Evolutionary conservation across 345 rosid genomes (phyloP).

Genomic region (Eucalyptus polyanthemos): DNA sequence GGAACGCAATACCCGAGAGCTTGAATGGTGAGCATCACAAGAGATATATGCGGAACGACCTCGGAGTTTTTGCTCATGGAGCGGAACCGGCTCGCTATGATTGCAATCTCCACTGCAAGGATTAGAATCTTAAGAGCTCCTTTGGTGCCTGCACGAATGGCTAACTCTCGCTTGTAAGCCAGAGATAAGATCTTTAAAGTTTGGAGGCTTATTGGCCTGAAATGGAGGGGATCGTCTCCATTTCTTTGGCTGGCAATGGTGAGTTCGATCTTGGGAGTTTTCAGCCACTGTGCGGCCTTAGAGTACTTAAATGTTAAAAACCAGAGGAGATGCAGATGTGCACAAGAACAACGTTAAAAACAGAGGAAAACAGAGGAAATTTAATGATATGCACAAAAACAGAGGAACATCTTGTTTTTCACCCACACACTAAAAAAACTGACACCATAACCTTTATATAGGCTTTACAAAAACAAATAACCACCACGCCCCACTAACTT

Average conservation of each 20-base stretch:
- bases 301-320: neutral
- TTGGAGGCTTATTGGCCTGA: neutral
- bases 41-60: neutral
- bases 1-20: neutral
- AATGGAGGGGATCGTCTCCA: neutral
- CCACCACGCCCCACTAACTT: too few species aligned
- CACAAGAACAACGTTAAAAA: too few species aligned
- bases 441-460: too few species aligned
- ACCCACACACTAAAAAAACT: too few species aligned
- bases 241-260: neutral
- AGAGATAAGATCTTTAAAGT: neutral
- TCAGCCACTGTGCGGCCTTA: neutral
- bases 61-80: neutral
- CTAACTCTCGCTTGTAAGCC: neutral
- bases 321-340: too few species aligned
- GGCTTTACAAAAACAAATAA: too few species aligned
- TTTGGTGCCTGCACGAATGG: neutral
- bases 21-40: conserved; percentile 2
- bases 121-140: neutral
- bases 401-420: too few species aligned
- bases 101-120: neutral
- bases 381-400: too few species aligned
- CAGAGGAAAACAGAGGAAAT: too few species aligned
- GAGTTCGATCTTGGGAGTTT: neutral
- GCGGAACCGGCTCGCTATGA: neutral